phyloP scores from a whole-genome alignment of 805 yeast genomes.

The Saccharomycopsis babjevae region DNA sequence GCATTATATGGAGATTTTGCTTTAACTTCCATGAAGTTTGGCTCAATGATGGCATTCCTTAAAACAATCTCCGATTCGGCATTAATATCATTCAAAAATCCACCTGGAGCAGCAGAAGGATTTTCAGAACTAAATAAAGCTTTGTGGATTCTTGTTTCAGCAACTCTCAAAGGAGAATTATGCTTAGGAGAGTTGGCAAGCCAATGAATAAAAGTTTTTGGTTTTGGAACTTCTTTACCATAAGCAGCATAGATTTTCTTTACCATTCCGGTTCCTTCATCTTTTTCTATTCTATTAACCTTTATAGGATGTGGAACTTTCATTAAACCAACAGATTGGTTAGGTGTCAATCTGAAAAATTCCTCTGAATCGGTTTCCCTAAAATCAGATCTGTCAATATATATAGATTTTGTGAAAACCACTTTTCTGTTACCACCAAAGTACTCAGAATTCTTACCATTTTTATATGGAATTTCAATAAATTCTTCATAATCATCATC shows the following conservation, averaged over 20 bases:
- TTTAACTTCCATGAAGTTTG: conserved; percentile 59
- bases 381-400: conserved; percentile 84
- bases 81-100: conserved; percentile 77
- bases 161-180: conserved; percentile 51
- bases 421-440: conserved; percentile 64
- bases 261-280: conserved; percentile 48
- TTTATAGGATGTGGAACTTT: conserved; percentile 79
- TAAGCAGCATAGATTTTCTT: conserved; percentile 69
- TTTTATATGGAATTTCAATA: conserved; percentile 79
- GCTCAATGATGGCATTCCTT: conserved; percentile 63
- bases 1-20: conserved; percentile 68
- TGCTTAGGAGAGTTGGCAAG: conserved; percentile 59
- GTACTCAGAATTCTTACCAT: conserved; percentile 52
- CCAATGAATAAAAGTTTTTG: conserved; percentile 97
- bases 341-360: conserved; percentile 88
- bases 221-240: conserved; percentile 48
- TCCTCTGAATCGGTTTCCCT: conserved; percentile 52
- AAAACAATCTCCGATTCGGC: conserved; percentile 64
- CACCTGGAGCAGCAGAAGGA: conserved; percentile 81
- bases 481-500: conserved; percentile 62
- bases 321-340: conserved; percentile 89
- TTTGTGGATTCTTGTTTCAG: conserved; percentile 79
- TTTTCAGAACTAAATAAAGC: conserved; percentile 85
- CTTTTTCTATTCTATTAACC: conserved; percentile 58
- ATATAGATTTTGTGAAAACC: conserved; percentile 66